Percentiles rank a stretch among this genome's conserved stretches.
phyloP scores from a whole-genome alignment of 176 grass and related monocot species.

The Aechmea fasciata region DNA sequence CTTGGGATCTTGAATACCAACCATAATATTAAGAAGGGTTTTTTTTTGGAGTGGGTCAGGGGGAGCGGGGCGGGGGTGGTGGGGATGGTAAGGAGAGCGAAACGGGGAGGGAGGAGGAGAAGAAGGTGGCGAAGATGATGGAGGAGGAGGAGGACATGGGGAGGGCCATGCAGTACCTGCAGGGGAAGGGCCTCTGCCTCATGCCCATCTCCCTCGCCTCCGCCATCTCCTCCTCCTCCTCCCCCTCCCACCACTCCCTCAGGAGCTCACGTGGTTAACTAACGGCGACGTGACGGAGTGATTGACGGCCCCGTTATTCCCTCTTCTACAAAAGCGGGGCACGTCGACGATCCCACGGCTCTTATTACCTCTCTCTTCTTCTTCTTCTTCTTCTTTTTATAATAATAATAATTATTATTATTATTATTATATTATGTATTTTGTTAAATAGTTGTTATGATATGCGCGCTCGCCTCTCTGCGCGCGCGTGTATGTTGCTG shows the following conservation, averaged over 20 bases:
- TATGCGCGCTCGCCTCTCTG: slow-evolving; percentile 14
- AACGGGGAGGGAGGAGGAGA: slow-evolving; percentile 17
- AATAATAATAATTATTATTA: background rate
- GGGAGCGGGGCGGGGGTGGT: background rate
- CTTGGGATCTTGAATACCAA: too few species aligned
- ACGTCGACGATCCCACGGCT: slow-evolving; percentile 2
- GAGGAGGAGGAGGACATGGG: slow-evolving; percentile 74
- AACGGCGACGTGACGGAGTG: slow-evolving; percentile 20
- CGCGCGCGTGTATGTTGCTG: background rate
- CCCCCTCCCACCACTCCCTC: too few species aligned
- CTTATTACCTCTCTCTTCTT: slow-evolving; percentile 14
- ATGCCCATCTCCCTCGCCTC: slow-evolving; percentile 83
- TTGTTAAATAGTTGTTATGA: slow-evolving; percentile 11
- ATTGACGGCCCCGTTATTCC: background rate
- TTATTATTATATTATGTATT: background rate
- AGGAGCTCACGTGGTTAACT: too few species aligned
- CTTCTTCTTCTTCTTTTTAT: background rate
- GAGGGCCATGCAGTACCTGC: slow-evolving; percentile 68
- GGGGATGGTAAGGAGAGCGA: background rate
- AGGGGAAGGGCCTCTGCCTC: slow-evolving; percentile 73
- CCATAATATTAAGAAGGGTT: too few species aligned
- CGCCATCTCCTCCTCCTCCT: slow-evolving; percentile 25
- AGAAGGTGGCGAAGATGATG: slow-evolving; percentile 64
- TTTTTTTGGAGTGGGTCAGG: too few species aligned
- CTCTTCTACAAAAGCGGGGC: too few species aligned